phyloP scores from a whole-genome alignment of 2,329 filamentous ascomycete species.

The Sporothrix sp. region DNA sequence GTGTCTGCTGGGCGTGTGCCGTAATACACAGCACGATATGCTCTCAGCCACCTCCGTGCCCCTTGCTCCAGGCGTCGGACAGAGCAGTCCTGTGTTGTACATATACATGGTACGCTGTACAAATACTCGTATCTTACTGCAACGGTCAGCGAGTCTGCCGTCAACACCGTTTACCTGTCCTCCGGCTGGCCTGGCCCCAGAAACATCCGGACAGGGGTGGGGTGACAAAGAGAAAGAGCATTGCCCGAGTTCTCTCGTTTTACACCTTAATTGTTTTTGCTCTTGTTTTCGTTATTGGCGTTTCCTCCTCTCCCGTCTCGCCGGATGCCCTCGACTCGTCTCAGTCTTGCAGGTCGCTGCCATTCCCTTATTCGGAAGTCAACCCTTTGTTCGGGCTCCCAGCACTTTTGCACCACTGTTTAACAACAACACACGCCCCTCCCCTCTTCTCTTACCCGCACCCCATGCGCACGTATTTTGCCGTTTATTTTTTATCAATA shows the following conservation, averaged over 20 bases:
- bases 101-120: neutral
- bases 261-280: neutral
- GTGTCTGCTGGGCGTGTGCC: neutral
- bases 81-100: neutral
- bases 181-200: too few species aligned
- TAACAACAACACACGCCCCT: neutral
- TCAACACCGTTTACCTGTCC: too few species aligned
- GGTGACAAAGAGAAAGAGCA: too few species aligned
- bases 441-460: neutral
- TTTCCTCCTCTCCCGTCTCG: neutral
- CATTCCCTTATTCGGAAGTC: conserved; percentile 1
- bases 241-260: neutral
- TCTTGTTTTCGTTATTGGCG: too few species aligned
- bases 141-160: too few species aligned
- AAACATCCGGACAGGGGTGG: too few species aligned
- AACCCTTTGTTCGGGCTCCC: neutral
- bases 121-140: too few species aligned
- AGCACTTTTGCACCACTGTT: conserved; percentile 1
- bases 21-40: too few species aligned
- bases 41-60: conserved; percentile 10
- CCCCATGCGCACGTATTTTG: neutral
- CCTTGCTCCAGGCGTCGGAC: neutral
- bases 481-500: neutral
- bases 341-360: neutral
- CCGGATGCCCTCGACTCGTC: neutral